phyloP scores from a whole-genome alignment of 495 filamentous ascomycete species.

The Penicillium coprophilum region DNA sequence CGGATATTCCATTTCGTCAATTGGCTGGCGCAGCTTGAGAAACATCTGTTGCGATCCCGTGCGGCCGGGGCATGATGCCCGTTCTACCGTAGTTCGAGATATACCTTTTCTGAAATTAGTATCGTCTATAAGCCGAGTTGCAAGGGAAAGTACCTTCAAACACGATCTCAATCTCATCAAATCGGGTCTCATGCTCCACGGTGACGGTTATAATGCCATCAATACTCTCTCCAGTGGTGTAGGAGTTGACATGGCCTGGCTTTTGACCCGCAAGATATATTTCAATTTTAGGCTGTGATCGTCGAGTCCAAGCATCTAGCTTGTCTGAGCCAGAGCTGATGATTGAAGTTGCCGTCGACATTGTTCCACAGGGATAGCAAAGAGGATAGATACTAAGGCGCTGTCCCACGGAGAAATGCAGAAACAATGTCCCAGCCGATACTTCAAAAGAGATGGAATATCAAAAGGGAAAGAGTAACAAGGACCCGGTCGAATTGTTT shows the following conservation, averaged over 20 bases:
- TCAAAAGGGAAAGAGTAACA: slow-evolving; percentile 2
- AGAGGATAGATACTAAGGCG: neutral
- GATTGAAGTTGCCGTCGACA: slow-evolving; percentile 29
- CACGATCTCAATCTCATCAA: slow-evolving; percentile 78
- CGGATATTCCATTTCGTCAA: slow-evolving; percentile 67
- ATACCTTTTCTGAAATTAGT: slow-evolving; percentile 34
- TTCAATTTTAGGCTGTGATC: slow-evolving; percentile 34
- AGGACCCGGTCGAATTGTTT: neutral
- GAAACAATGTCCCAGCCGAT: neutral
- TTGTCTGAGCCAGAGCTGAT: slow-evolving; percentile 30
- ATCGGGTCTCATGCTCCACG: slow-evolving; percentile 63
- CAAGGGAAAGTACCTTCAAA: slow-evolving; percentile 64
- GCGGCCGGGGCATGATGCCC: slow-evolving; percentile 47
- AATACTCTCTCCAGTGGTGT: slow-evolving; percentile 60
- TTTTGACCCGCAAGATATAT: slow-evolving; percentile 37
- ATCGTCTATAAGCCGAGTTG: slow-evolving; percentile 29
- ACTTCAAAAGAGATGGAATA: neutral
- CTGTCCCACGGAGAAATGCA: neutral
- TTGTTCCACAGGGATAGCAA: slow-evolving; percentile 2
- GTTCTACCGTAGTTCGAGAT: slow-evolving; percentile 53
- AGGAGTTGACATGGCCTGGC: slow-evolving; percentile 46
- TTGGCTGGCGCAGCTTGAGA: slow-evolving; percentile 79
- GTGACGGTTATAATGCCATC: slow-evolving; percentile 60
- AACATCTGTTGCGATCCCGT: slow-evolving; percentile 63
- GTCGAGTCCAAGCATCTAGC: slow-evolving; percentile 32